Evolutionary conservation across 805 yeast species (phyloP).

Genomic region (Suhomyces sp.): DNA sequence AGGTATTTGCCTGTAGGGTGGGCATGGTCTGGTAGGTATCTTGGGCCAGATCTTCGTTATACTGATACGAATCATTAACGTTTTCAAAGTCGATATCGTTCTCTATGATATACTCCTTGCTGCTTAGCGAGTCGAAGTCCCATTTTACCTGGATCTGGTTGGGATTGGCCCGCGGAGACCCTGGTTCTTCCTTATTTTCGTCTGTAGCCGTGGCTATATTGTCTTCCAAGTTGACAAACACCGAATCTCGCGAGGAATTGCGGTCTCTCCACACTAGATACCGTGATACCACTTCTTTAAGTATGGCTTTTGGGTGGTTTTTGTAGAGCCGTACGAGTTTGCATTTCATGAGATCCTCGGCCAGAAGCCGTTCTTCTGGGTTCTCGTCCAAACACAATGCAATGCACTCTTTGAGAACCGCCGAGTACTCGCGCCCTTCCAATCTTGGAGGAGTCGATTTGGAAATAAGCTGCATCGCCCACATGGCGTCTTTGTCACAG

Average conservation of each 20-base stretch:
- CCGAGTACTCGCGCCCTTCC: constrained; percentile 83
- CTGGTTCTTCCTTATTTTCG: not conserved
- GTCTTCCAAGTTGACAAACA: constrained; percentile 27
- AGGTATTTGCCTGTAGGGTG: constrained; percentile 17
- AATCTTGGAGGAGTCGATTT: constrained; percentile 92
- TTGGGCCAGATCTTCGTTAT: constrained; percentile 17
- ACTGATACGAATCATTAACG: constrained; percentile 21
- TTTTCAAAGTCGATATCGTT: constrained; percentile 53
- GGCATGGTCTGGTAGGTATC: constrained; percentile 29
- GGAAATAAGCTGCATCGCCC: constrained; percentile 93
- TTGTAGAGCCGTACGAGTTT: constrained; percentile 67
- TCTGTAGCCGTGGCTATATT: constrained; percentile 1
- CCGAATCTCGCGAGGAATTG: constrained; percentile 52
- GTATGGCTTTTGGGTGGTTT: constrained; percentile 52
- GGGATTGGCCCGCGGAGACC: not conserved
- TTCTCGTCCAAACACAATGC: constrained; percentile 93
- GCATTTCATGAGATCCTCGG: constrained; percentile 77
- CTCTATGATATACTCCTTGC: constrained; percentile 69
- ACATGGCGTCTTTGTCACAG: constrained; percentile 88
- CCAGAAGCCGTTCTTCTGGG: constrained; percentile 82
- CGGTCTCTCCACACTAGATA: constrained; percentile 76
- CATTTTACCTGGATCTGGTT: constrained; percentile 56
- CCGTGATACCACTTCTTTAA: constrained; percentile 73
- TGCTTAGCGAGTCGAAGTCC: constrained; percentile 85
- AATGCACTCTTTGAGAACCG: constrained; percentile 76